phyloP scores from a whole-genome alignment of 1,139 yeast genomes.

The Saccharomyces hybrid region DNA sequence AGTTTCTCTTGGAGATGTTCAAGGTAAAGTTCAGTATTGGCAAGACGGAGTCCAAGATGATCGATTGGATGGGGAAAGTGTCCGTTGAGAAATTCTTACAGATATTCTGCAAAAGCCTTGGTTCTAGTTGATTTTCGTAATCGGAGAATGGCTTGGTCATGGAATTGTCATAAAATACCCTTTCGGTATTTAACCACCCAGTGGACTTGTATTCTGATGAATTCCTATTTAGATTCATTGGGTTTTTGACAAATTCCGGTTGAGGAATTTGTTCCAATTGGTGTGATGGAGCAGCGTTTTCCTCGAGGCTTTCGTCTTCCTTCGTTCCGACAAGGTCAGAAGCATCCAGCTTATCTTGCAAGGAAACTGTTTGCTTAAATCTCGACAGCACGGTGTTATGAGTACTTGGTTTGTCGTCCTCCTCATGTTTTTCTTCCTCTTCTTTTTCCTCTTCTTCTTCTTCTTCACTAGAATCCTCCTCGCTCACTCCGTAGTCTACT shows the following conservation, averaged over 20 bases:
- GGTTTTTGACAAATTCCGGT: constrained; percentile 42
- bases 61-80: constrained; percentile 32
- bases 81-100: constrained; percentile 20
- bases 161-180: constrained; percentile 30
- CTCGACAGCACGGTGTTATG: constrained; percentile 38
- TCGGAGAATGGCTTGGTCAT: constrained; percentile 22
- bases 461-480: neutral
- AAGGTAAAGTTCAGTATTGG: constrained; percentile 22
- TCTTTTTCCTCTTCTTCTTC: neutral
- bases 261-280: constrained; percentile 79
- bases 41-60: constrained; percentile 22
- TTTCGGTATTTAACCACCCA: constrained; percentile 28
- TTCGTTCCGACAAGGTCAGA: constrained; percentile 7
- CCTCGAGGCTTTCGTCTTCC: constrained; percentile 21
- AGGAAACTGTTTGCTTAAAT: constrained; percentile 34
- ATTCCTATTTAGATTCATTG: constrained; percentile 5
- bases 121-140: constrained; percentile 17
- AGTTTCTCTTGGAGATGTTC: constrained; percentile 29
- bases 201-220: constrained; percentile 15
- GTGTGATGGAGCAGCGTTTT: constrained; percentile 35
- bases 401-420: constrained; percentile 17
- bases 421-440: neutral
- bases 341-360: constrained; percentile 28
- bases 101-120: constrained; percentile 22
- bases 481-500: neutral